Conservation (phyloP, 2,329 filamentous ascomycete species). For the Trichoderma sp. region DNA sequence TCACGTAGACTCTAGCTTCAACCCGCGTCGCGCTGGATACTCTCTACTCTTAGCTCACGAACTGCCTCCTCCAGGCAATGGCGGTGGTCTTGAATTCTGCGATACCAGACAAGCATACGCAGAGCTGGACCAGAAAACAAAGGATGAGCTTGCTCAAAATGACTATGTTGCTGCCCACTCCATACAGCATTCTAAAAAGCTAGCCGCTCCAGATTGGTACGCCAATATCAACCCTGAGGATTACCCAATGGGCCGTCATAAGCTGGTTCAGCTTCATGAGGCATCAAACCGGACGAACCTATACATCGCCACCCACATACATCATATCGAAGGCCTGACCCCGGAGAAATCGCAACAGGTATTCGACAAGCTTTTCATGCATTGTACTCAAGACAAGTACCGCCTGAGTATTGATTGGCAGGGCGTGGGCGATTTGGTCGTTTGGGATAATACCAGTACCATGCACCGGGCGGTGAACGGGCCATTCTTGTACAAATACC, state of each 20-base stretch:
- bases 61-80: slow-evolving; percentile 52
- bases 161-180: slow-evolving; percentile 55
- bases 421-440: slow-evolving; percentile 37
- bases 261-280: slow-evolving; percentile 56
- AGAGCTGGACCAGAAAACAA: slow-evolving; percentile 46
- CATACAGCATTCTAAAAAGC: slow-evolving; percentile 57
- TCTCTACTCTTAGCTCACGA: slow-evolving; percentile 55
- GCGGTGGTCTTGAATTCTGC: slow-evolving; percentile 58
- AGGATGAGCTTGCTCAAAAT: slow-evolving; percentile 40
- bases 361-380: slow-evolving; percentile 48
- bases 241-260: slow-evolving; percentile 50
- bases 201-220: slow-evolving; percentile 55
- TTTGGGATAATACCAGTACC: slow-evolving; percentile 63
- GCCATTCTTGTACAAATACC: slow-evolving; percentile 51
- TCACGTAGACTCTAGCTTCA: slow-evolving; percentile 60
- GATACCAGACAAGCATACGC: slow-evolving; percentile 57
- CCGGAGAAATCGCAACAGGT: slow-evolving; percentile 43
- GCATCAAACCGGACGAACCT: slow-evolving; percentile 55
- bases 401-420: slow-evolving; percentile 38
- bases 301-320: slow-evolving; percentile 57
- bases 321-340: slow-evolving; percentile 53
- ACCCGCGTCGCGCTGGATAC: slow-evolving; percentile 56
- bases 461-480: slow-evolving; percentile 58
- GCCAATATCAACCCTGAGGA: slow-evolving; percentile 47
- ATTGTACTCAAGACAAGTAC: slow-evolving; percentile 54